Percentiles rank a stretch among this genome's conserved stretches.
These are phyloP conservation scores for Perkinsus chesapeaki DNA, from an alignment of 169 alveolate species.

Conservation along the genomic window DNA sequence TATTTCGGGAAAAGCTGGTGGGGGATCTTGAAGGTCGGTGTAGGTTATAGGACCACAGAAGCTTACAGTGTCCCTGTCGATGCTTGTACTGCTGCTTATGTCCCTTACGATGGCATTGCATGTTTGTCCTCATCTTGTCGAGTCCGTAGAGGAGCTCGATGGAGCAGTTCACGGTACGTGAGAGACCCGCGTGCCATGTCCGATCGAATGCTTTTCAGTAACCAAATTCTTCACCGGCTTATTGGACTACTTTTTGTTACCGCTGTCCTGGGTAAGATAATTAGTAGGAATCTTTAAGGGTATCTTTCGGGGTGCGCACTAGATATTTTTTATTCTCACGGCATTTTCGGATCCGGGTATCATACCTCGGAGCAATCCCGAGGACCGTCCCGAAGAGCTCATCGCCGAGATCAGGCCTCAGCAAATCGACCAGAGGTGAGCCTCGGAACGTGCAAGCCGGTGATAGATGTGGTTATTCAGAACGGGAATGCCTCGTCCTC, in stretches of 20 bases:
- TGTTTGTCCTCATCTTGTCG: not conserved
- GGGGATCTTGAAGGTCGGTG: not conserved
- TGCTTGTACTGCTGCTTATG: not conserved
- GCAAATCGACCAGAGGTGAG: not conserved
- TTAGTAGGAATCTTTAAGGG: not conserved
- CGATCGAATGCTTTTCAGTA: not conserved
- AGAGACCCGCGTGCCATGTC: not conserved
- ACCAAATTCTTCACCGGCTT: not conserved
- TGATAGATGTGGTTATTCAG: no score
- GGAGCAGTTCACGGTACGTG: not conserved
- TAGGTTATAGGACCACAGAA: not conserved
- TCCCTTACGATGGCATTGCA: not conserved
- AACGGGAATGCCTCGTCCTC: not conserved
- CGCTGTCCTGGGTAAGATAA: not conserved
- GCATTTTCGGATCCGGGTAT: constrained; percentile 14
- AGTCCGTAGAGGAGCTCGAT: not conserved
- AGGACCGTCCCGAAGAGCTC: not conserved
- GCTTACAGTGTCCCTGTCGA: not conserved
- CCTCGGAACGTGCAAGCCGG: no score
- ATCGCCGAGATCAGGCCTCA: not conserved
- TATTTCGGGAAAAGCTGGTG: not conserved
- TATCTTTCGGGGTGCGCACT: not conserved
- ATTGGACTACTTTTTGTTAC: not conserved
- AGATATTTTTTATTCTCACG: not conserved
- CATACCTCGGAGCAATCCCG: constrained; percentile 6